These are phyloP conservation scores for Tetrahymena elliotti DNA, from an alignment of 73 alveolate species.

Conservation along the genomic window DNA sequence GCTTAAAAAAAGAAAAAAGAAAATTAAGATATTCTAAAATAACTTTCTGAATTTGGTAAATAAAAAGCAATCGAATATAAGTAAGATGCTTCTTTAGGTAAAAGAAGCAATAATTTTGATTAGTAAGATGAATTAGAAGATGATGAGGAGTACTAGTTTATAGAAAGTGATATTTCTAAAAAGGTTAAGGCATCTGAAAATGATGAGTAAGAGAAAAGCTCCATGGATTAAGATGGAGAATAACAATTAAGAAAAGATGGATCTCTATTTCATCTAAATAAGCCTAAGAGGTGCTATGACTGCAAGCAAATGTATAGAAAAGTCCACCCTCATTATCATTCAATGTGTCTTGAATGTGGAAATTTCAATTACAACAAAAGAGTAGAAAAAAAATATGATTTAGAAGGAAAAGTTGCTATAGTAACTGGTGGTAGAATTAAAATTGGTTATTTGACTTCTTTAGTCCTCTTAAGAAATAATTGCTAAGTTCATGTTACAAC, in stretches of 20 bases:
- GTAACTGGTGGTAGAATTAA: slow-evolving; percentile 95
- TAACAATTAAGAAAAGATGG: not conserved
- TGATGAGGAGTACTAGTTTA: not conserved
- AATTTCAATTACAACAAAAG: slow-evolving; percentile 78
- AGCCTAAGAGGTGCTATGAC: not conserved
- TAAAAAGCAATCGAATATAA: not conserved
- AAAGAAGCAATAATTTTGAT: not conserved
- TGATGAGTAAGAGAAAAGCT: not conserved
- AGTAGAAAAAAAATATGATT: slow-evolving; percentile 55
- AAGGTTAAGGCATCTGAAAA: not conserved
- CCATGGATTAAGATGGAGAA: not conserved
- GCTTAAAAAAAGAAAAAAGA: not conserved
- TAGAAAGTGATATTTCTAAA: not conserved
- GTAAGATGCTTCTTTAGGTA: not conserved
- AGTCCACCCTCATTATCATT: not conserved
- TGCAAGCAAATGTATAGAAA: not conserved
- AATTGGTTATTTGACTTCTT: slow-evolving; percentile 79
- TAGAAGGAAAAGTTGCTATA: slow-evolving; percentile 84
- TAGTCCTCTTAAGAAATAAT: slow-evolving; percentile 72
- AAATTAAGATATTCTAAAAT: not conserved
- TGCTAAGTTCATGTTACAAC: slow-evolving; percentile 82
- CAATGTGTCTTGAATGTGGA: slow-evolving; percentile 76
- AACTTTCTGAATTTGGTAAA: not conserved
- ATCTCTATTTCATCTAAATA: not conserved
- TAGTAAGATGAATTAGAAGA: not conserved